These are phyloP conservation scores for Poa annua DNA, from an alignment of 176 grass and related monocot species.

Conservation along the genomic window DNA sequence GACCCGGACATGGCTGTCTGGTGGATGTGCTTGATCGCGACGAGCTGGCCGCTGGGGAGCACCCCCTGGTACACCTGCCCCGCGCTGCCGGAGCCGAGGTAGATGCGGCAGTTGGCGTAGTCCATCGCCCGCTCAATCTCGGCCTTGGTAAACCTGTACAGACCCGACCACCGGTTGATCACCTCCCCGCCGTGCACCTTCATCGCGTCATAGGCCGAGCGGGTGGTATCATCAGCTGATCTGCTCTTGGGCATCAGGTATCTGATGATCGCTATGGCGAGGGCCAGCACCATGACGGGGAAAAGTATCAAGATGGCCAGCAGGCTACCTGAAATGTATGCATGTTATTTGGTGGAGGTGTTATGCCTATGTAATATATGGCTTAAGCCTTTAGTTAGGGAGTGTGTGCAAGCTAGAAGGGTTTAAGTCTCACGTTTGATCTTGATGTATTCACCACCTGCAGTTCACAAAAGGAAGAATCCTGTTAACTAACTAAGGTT, in stretches of 20 bases:
- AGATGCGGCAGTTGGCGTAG: conserved; percentile 44
- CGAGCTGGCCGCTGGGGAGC: conserved; percentile 66
- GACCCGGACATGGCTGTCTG: conserved; percentile 43
- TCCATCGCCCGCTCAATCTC: conserved; percentile 65
- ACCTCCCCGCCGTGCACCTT: conserved; percentile 41
- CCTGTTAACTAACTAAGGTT: conserved; percentile 10
- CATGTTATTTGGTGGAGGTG: not conserved
- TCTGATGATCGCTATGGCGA: conserved; percentile 33
- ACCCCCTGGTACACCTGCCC: conserved; percentile 66
- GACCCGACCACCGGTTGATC: conserved; percentile 55
- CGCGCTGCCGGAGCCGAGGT: conserved; percentile 62
- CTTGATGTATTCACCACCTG: conserved; percentile 55
- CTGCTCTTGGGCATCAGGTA: conserved; percentile 38
- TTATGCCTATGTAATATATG: not conserved
- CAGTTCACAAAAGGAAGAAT: conserved; percentile 16
- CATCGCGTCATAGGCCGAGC: conserved; percentile 32
- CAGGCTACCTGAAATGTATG: conserved; percentile 38
- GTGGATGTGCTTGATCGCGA: conserved; percentile 70
- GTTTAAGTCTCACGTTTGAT: conserved; percentile 39
- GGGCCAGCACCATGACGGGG: conserved; percentile 5
- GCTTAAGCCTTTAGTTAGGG: not conserved
- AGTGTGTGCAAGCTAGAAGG: not conserved
- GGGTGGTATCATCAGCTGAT: not conserved
- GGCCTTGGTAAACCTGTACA: conserved; percentile 66
- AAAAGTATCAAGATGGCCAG: conserved; percentile 30